Base-by-base conservation (phyloP, 2,329 filamentous ascomycete species). In the Xylaria hypoxylon region DNA sequence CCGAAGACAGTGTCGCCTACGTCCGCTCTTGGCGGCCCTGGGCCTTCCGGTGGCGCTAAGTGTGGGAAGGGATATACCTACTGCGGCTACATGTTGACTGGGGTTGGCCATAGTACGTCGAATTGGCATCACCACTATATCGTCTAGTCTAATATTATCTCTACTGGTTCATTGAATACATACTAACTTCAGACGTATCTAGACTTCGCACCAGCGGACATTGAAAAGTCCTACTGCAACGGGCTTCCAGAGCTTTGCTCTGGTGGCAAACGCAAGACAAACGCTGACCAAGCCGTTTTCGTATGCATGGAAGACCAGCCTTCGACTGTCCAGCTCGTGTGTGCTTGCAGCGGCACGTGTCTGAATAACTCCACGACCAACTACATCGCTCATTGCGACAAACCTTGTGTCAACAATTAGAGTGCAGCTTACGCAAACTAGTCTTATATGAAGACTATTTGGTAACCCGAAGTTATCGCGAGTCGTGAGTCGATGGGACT, bases 61-160 rank as follows among this genome's bases (percentile, higher is more conserved):
- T 78, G 76, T n/a, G 75, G 74, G 13, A 76, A 77, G 52, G 76
- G 75, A 4, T 78, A 74, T 62, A 78, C 75, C 6, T 77, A 77
- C 61, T 77, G 75, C 59, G 75, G 75, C 2, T 77, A 74, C 55
- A 76, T 76, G 72, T 70, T 77, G 44, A 72, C 72, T 19, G 52
- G 61, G 5, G 63, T 56, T 19, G 72, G 71, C 2, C 76, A 78
- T 26, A 74, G 76, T 77, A 71, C n/a, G 75, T 70, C n/a, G 5
- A 19, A 1, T 17, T 42, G 3, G 4, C 6, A 24, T 40, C 4
- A 35, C 38, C 40, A 24, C 4, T 24, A 38, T 38, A 38, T 38
- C 13, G 10, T 38, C 13, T 13, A 38, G 35, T 15, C 35, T 15
- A 11, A 13, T 35, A 3, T 24, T 24, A 6, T 31, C 6, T n/a